Evolutionary conservation across 177 flowering plant genomes (phyloP).

Genomic region (Tripterygium wilfordii): DNA sequence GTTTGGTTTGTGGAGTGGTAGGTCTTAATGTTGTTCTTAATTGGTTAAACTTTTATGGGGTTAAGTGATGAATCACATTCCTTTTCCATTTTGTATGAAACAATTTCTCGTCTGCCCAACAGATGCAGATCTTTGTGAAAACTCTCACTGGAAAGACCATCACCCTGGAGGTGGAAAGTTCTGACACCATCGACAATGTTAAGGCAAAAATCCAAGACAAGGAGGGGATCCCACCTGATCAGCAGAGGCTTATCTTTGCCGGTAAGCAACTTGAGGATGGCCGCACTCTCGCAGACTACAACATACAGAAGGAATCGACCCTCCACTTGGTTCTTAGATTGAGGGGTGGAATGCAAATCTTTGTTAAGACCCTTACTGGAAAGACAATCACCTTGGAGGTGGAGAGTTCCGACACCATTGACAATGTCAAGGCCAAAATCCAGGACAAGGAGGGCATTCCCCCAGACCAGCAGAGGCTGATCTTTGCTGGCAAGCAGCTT

Average conservation of each 20-base stretch:
- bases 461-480: constrained; percentile 50
- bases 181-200: constrained; percentile 46
- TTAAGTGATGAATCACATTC: neutral
- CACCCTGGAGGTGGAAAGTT: constrained; percentile 44
- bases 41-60: neutral
- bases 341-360: constrained; percentile 54
- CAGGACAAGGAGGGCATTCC: constrained; percentile 58
- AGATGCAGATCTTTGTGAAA: constrained; percentile 48
- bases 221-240: too few species aligned
- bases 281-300: constrained; percentile 41
- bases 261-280: constrained; percentile 55
- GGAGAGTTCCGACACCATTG: constrained; percentile 47
- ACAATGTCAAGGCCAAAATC: constrained; percentile 49
- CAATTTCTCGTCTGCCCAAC: neutral
- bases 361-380: constrained; percentile 49
- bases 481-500: constrained; percentile 53
- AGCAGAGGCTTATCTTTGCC: too few species aligned
- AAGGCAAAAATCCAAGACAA: too few species aligned
- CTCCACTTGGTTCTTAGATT: too few species aligned
- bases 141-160: constrained; percentile 45
- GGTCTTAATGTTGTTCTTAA: too few species aligned
- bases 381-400: constrained; percentile 44
- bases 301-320: too few species aligned
- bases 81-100: neutral
- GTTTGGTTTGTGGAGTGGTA: too few species aligned